Conservation (phyloP, 306 rosid genomes). For the Cucurbita maxima region DNA sequence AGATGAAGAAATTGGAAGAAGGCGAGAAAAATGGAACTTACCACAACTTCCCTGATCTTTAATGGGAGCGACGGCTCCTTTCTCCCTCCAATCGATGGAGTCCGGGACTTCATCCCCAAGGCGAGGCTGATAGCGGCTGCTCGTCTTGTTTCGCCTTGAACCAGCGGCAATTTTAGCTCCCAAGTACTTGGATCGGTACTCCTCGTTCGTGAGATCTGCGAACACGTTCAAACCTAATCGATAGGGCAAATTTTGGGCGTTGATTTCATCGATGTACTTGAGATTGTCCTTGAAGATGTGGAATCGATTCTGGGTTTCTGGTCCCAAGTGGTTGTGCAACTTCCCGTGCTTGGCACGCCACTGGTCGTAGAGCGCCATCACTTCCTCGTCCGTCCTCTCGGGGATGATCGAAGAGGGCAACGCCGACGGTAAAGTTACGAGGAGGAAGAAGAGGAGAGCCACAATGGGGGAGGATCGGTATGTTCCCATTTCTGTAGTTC, state of each 20-base stretch:
- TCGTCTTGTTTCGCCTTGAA: constrained; percentile 22
- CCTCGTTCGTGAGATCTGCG: constrained; percentile 85
- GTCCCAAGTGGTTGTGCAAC: constrained; percentile 45
- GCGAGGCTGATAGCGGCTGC: constrained; percentile 43
- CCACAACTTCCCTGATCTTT: constrained; percentile 94
- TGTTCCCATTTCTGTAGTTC: constrained; percentile 28
- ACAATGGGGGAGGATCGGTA: constrained; percentile 16
- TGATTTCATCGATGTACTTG: constrained; percentile 54
- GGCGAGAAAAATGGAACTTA: constrained; percentile 12
- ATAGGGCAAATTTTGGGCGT: constrained; percentile 30
- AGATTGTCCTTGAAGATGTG: constrained; percentile 79
- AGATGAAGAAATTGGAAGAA: background rate
- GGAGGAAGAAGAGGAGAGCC: constrained; percentile 16
- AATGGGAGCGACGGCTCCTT: constrained; percentile 57
- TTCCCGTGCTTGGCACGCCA: constrained; percentile 63
- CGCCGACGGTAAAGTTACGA: constrained; percentile 38
- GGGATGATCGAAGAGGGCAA: constrained; percentile 57
- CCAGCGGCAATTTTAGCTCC: constrained; percentile 29
- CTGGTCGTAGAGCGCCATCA: constrained; percentile 44
- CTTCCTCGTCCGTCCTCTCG: constrained; percentile 40
- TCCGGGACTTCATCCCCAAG: constrained; percentile 62
- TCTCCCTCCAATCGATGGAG: constrained; percentile 71
- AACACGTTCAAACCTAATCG: constrained; percentile 66
- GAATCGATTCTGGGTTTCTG: constrained; percentile 60
- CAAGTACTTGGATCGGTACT: constrained; percentile 51